phyloP scores from a whole-genome alignment of 148 eudicot species.

The Persicaria tinctoria region DNA sequence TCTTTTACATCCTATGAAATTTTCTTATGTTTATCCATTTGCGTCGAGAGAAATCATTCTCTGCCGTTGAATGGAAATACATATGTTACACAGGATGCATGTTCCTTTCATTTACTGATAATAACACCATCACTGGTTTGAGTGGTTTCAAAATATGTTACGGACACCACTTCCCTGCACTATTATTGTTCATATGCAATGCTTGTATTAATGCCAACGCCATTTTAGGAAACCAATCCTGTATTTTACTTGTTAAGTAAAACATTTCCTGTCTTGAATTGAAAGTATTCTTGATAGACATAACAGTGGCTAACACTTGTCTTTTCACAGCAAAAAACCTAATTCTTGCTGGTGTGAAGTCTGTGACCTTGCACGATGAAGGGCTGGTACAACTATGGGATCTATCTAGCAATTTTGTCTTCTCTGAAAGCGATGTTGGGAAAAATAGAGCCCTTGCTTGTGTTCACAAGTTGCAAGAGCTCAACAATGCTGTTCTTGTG shows the following conservation, averaged over 20 bases:
- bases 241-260: background rate
- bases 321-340: constrained; percentile 55
- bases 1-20: background rate
- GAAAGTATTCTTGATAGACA: background rate
- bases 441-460: constrained; percentile 64
- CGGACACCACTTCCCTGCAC: background rate
- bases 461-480: constrained; percentile 63
- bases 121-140: background rate
- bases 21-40: background rate
- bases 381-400: constrained; percentile 62
- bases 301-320: background rate
- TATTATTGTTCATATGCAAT: background rate
- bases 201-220: background rate
- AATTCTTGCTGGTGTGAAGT: constrained; percentile 68
- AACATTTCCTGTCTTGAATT: background rate
- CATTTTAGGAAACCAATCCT: background rate
- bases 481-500: constrained; percentile 63
- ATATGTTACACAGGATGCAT: background rate
- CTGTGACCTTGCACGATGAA: constrained; percentile 67
- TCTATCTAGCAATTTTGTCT: constrained; percentile 60
- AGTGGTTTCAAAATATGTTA: background rate
- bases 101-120: background rate
- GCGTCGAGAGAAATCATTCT: background rate
- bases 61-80: background rate
- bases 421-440: constrained; percentile 59